Evolutionary conservation across 371 early-diverging fungal species (phyloP).

Genomic region (Rhizopus microsporus): DNA sequence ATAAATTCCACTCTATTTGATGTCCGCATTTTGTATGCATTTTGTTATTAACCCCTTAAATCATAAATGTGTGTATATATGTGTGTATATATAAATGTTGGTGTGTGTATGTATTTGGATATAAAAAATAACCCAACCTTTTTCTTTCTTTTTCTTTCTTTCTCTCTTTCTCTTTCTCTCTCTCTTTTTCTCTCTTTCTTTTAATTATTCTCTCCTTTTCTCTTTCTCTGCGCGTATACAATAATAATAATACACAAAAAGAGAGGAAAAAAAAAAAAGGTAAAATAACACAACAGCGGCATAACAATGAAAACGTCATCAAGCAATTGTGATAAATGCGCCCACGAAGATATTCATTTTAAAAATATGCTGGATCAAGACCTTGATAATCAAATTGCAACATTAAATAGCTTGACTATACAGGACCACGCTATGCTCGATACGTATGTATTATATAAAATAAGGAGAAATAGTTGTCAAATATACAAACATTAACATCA

Average conservation of each 20-base stretch:
- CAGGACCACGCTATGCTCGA: constrained; percentile 22
- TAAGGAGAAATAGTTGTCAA: constrained; percentile 5
- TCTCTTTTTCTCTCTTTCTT: constrained; percentile 6
- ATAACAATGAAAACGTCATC: constrained; percentile 8
- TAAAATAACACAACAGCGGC: constrained; percentile 7
- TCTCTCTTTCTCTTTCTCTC: constrained; percentile 5
- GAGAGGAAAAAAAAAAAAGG: not conserved
- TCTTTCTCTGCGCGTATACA: constrained; percentile 2
- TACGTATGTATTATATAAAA: constrained; percentile 24
- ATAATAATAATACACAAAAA: not conserved
- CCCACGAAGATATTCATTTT: constrained; percentile 2
- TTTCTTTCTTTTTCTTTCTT: constrained; percentile 15
- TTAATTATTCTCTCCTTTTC: constrained; percentile 2
- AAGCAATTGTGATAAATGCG: constrained; percentile 6
- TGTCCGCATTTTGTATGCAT: not conserved
- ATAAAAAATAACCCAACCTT: constrained; percentile 6
- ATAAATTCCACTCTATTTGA: constrained; percentile 1
- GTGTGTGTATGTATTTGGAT: no score
- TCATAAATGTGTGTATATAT: constrained; percentile 1
- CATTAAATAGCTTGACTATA: constrained; percentile 29
- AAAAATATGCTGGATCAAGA: constrained; percentile 20
- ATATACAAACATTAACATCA: constrained; percentile 12
- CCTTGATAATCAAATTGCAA: constrained; percentile 30
- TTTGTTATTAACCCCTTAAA: not conserved
- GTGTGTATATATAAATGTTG: not conserved